Percentiles rank a stretch among this genome's conserved stretches.
Conservation (phyloP, 2,329 filamentous ascomycete genomes). For the Calonectria ilicicola region DNA sequence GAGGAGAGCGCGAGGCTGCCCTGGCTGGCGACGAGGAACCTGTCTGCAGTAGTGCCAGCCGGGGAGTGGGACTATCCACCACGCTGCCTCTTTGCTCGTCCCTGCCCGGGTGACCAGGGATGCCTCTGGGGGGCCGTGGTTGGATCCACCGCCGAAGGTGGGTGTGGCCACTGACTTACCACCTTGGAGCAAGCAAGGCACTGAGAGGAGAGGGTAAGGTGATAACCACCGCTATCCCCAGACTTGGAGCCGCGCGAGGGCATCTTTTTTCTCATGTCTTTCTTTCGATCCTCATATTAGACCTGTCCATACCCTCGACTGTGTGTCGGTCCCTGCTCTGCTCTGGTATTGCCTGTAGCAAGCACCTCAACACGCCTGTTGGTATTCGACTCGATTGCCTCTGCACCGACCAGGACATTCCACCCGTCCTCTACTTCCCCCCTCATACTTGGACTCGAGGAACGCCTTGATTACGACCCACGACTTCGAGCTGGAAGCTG, state of each 20-base stretch:
- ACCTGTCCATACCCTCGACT: slow-evolving; percentile 17
- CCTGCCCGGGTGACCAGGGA: slow-evolving; percentile 20
- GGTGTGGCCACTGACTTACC: slow-evolving; percentile 41
- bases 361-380: background rate
- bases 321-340: background rate
- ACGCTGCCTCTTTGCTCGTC: background rate
- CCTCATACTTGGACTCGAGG: slow-evolving; percentile 20
- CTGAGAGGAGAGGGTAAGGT: slow-evolving; percentile 38
- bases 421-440: slow-evolving; percentile 10
- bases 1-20: background rate
- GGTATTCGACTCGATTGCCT: slow-evolving; percentile 1
- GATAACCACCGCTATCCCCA: slow-evolving; percentile 46
- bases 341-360: background rate
- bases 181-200: slow-evolving; percentile 30
- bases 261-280: slow-evolving; percentile 33
- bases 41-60: slow-evolving; percentile 11
- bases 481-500: slow-evolving; percentile 12
- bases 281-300: slow-evolving; percentile 30
- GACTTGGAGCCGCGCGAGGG: slow-evolving; percentile 33
- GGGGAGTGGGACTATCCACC: slow-evolving; percentile 24
- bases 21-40: slow-evolving; percentile 17
- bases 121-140: slow-evolving; percentile 16
- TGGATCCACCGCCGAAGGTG: slow-evolving; percentile 29
- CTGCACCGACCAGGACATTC: slow-evolving; percentile 17
- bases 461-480: slow-evolving; percentile 10